Conservation (phyloP, 2,329 filamentous ascomycete species). For the Zasmidium cellare region DNA sequence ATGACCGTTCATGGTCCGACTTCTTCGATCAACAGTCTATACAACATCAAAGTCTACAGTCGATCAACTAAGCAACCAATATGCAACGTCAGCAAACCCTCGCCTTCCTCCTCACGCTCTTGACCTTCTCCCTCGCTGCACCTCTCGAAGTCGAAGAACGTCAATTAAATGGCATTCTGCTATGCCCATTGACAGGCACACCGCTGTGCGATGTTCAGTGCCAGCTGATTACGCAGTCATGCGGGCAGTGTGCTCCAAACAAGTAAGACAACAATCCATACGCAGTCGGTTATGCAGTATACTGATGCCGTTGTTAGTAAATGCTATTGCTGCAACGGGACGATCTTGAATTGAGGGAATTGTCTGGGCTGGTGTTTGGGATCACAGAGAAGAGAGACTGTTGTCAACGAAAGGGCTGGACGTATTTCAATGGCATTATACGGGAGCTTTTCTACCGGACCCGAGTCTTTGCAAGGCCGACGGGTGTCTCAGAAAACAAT, state of each 20-base stretch:
- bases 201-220: background rate
- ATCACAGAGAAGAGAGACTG: too few relatives aligned
- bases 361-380: too few relatives aligned
- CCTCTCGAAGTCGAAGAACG: conserved; percentile 1
- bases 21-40: too few relatives aligned
- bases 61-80: background rate
- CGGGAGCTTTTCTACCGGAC: too few relatives aligned
- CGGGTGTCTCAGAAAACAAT: too few relatives aligned
- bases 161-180: conserved; percentile 1
- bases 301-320: background rate
- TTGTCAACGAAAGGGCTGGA: too few relatives aligned
- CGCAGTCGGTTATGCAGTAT: background rate
- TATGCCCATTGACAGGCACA: conserved; percentile 2
- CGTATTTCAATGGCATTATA: too few relatives aligned
- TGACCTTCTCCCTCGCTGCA: background rate
- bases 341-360: background rate
- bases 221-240: conserved; percentile 1
- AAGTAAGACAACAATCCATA: background rate
- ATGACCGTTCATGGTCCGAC: too few relatives aligned
- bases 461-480: too few relatives aligned
- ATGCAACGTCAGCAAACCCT: background rate
- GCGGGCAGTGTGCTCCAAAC: conserved; percentile 3
- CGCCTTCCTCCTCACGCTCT: background rate
- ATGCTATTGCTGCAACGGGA: conserved; percentile 6
- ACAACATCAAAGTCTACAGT: too few relatives aligned